These are phyloP conservation scores for Dothideomycetes sp. DNA, from an alignment of 2,329 filamentous ascomycete genomes.

Conservation along the genomic window DNA sequence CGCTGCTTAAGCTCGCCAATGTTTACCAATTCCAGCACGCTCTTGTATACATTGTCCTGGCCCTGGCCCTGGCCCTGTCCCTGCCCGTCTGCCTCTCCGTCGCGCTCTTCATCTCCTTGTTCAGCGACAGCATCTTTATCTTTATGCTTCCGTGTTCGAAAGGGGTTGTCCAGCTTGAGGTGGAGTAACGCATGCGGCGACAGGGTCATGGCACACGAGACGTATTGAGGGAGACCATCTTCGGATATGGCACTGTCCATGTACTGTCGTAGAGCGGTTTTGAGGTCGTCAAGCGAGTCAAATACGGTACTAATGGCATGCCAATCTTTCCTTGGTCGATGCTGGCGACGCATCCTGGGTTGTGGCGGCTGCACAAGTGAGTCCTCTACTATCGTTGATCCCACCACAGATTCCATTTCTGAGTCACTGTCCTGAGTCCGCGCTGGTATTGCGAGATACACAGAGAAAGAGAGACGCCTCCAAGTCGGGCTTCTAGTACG, in stretches of 20 bases:
- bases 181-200: constrained; percentile 6
- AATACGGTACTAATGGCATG: constrained; percentile 12
- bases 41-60: constrained; percentile 1
- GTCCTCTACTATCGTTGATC: too few species aligned
- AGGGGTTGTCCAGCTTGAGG: too few species aligned
- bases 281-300: constrained; percentile 12
- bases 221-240: constrained; percentile 9
- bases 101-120: background rate
- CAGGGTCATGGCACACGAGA: constrained; percentile 13
- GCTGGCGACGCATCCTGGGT: constrained; percentile 1
- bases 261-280: constrained; percentile 15
- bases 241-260: constrained; percentile 12
- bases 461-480: too few species aligned
- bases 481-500: too few species aligned
- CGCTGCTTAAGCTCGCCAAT: constrained; percentile 30
- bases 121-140: constrained; percentile 3
- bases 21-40: constrained; percentile 17
- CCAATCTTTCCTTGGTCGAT: constrained; percentile 14
- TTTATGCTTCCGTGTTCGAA: too few species aligned
- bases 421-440: too few species aligned
- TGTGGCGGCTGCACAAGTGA: too few species aligned
- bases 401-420: too few species aligned
- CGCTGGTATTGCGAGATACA: too few species aligned
- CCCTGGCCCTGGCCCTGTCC: background rate
- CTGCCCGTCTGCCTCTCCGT: background rate